Conservation (phyloP, 2,329 filamentous ascomycete species). For the Cladosporium sp. region DNA sequence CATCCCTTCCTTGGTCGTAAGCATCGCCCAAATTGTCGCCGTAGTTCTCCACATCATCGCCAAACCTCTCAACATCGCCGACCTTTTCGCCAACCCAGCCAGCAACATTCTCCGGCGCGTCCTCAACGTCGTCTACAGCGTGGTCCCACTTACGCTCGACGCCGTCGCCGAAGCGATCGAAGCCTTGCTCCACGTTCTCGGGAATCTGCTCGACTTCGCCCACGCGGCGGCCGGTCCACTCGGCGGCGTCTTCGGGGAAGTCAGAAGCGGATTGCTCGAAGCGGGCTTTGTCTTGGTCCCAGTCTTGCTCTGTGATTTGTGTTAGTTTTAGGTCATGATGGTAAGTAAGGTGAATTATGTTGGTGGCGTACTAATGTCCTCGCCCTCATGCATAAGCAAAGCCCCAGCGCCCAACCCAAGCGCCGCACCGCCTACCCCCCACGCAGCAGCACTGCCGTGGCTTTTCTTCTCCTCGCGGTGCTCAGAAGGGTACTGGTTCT, state of each 20-base stretch:
- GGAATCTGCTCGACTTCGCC: constrained; percentile 44
- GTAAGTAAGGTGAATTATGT: background rate
- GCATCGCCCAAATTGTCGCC: constrained; percentile 44
- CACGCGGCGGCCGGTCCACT: constrained; percentile 26
- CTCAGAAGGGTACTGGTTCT: background rate
- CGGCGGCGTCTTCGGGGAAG: constrained; percentile 45
- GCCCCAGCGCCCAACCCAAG: constrained; percentile 47
- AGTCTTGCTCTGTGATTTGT: constrained; percentile 18
- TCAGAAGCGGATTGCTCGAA: constrained; percentile 39
- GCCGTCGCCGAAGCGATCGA: constrained; percentile 37
- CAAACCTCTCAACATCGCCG: constrained; percentile 46
- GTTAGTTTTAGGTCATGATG: background rate
- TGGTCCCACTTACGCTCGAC: constrained; percentile 36
- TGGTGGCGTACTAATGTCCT: constrained; percentile 40
- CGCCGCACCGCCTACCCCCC: constrained; percentile 43
- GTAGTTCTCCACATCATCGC: constrained; percentile 41
- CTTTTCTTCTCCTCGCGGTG: constrained; percentile 30
- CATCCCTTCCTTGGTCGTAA: constrained; percentile 45
- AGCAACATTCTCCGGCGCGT: constrained; percentile 39
- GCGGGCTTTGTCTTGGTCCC: constrained; percentile 21
- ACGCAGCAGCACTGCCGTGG: constrained; percentile 34
- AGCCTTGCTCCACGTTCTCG: constrained; percentile 34
- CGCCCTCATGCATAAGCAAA: constrained; percentile 47
- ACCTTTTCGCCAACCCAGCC: constrained; percentile 44
- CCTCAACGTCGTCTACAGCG: constrained; percentile 37